These are phyloP conservation scores for Adenanthera pavonina DNA, from an alignment of 306 rosid genomes.

Conservation along the genomic window DNA sequence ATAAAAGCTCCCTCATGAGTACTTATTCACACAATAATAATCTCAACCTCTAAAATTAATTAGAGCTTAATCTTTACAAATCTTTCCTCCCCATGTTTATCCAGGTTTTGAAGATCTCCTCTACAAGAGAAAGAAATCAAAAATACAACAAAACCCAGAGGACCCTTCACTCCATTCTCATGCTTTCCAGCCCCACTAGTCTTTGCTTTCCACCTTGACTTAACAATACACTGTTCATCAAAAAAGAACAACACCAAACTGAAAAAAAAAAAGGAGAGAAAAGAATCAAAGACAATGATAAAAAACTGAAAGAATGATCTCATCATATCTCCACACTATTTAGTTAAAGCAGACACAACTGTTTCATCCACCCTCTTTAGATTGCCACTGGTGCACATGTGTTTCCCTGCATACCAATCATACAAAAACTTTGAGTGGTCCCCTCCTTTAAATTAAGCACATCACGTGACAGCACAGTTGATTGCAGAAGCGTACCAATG, in stretches of 20 bases:
- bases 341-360: conserved; percentile 58
- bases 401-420: conserved; percentile 79
- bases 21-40: neutral
- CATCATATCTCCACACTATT: conserved; percentile 35
- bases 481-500: conserved; percentile 47
- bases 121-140: conserved; percentile 2
- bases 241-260: conserved; percentile 20
- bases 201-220: conserved; percentile 45
- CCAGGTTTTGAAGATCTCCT: conserved; percentile 16
- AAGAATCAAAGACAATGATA: conserved; percentile 43
- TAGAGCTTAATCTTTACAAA: neutral
- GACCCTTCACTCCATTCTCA: conserved; percentile 45
- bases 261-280: conserved; percentile 33
- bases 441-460: conserved; percentile 64
- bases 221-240: conserved; percentile 20
- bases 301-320: conserved; percentile 46
- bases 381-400: conserved; percentile 73
- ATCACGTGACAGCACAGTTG: conserved; percentile 65
- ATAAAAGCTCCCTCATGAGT: conserved; percentile 34
- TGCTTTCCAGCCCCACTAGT: conserved; percentile 51
- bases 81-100: neutral
- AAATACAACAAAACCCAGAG: conserved; percentile 49
- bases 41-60: neutral
- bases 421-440: conserved; percentile 73
- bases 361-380: conserved; percentile 39